Evolutionary conservation across 768 basidiomycete species (phyloP), one percentile per base, ranked within the genome.

Genomic region (Leucosporidium creatinivorum): DNA sequence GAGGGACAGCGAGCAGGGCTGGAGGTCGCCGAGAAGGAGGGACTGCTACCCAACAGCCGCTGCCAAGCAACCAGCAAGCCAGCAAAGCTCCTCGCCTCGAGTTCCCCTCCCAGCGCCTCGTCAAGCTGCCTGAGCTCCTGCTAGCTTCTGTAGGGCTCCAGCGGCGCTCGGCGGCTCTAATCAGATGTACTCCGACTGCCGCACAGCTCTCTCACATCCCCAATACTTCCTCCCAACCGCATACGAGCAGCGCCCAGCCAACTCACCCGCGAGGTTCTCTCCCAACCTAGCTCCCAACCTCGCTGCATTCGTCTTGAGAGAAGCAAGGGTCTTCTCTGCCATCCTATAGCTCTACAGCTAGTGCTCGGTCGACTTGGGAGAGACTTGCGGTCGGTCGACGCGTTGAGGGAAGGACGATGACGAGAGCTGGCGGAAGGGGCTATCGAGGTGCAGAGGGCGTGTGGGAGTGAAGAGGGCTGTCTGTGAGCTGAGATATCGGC

Each of bases 231-330:
- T 44, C 49, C 15, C 31, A 51, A 3, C 12, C 7, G 3, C 6
- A 18, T 21, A 19, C 19, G n/a, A 36, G 33, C 5, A 31, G 19
- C 15, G 4, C 23, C 61, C 5, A 1, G 2, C 0, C 0, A 5
- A 67, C 69, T 31, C 15, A 65, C 69, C 70, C 2, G 71, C 59
- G 4, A 73, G 28, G 61, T 73, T 73, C 68, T 73, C 72, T 4
- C 68, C 63, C 30, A 73, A 52, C 30, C 72, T 17, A 48, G 60
- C 61, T 0, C 72, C 68, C 19, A 73, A 61, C 21, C 61, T 25
- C 25, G 63, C 62, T 26, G 66, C 62, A 30, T 73, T 73, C 44
- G 63, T 67, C 39, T 63, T 25, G 44, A 72, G 56, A 0, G 48
- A 39, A 13, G 26, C 13, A 6, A 68, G 54, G 23, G 65, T 59